Conservation (phyloP, 2,329 filamentous ascomycete species). For the Trichoderma asperellum region DNA sequence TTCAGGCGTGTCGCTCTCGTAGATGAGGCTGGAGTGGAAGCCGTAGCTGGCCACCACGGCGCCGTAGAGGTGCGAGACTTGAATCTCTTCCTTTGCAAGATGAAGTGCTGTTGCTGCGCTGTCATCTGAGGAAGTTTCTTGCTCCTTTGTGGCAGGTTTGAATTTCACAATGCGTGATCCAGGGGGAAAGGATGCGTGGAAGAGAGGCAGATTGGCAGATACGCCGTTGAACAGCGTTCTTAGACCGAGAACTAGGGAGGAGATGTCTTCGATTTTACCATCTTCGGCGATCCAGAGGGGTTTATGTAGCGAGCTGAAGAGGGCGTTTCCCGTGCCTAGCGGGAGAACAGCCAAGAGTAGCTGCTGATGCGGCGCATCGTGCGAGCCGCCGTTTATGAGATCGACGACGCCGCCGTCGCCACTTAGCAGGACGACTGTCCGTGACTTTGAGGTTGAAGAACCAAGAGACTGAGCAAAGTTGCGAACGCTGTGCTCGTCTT, state of each 20-base stretch:
- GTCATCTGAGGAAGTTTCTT: background rate
- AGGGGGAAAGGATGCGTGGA: constrained; percentile 63
- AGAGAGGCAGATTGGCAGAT: constrained; percentile 61
- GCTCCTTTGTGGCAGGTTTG: constrained; percentile 16
- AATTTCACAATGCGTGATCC: constrained; percentile 56
- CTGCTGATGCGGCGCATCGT: constrained; percentile 29
- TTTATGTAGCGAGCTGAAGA: constrained; percentile 66
- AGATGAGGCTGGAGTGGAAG: constrained; percentile 85
- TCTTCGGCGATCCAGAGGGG: constrained; percentile 51
- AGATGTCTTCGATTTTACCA: constrained; percentile 31
- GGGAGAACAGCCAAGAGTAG: constrained; percentile 60
- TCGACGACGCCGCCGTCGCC: constrained; percentile 89
- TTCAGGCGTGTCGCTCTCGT: constrained; percentile 83
- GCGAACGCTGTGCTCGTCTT: constrained; percentile 64
- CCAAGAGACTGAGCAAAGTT: constrained; percentile 58
- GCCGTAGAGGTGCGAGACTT: constrained; percentile 60
- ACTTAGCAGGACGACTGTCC: constrained; percentile 74
- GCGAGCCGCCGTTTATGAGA: constrained; percentile 66
- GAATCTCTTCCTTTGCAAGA: constrained; percentile 38
- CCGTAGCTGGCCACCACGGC: constrained; percentile 89
- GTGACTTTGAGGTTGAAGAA: constrained; percentile 20
- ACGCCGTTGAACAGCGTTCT: constrained; percentile 63
- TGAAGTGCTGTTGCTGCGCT: background rate
- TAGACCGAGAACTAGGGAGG: constrained; percentile 54
- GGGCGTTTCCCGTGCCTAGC: constrained; percentile 67